phyloP scores from a whole-genome alignment of 2,329 filamentous ascomycete species.

The Pyrenophora teres region DNA sequence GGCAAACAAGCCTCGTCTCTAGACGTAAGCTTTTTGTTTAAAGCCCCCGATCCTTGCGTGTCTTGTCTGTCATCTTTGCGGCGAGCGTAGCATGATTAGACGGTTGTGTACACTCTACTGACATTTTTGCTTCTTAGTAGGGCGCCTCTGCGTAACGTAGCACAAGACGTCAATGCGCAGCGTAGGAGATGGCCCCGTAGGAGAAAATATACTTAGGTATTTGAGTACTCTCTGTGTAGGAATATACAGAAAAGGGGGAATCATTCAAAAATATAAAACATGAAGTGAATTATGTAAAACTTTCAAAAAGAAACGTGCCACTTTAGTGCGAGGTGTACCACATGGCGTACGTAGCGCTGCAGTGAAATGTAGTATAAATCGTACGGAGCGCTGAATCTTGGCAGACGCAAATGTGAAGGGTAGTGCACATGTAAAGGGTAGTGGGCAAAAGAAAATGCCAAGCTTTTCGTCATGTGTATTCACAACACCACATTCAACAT shows the following conservation, averaged over 20 bases:
- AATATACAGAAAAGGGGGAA: not conserved
- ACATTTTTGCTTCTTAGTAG: constrained; percentile 12
- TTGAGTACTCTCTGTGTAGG: not conserved
- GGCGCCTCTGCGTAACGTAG: constrained; percentile 3
- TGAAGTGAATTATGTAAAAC: not conserved
- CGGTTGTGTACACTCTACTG: constrained; percentile 16
- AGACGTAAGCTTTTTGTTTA: not conserved
- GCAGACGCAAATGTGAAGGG: no score
- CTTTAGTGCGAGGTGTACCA: no score
- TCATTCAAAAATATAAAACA: not conserved
- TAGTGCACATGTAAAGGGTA: no score
- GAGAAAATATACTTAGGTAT: constrained; percentile 12
- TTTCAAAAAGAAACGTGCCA: no score
- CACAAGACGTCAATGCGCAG: no score
- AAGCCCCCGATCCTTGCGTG: not conserved
- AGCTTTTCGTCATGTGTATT: no score
- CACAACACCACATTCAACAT: no score
- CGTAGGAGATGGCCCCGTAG: not conserved
- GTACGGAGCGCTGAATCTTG: no score
- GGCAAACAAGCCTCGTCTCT: constrained; percentile 34
- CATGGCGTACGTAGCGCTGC: no score
- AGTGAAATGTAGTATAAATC: no score
- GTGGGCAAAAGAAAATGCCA: no score
- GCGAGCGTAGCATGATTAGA: constrained; percentile 3
- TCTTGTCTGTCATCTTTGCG: constrained; percentile 1